Evolutionary conservation across 495 filamentous ascomycete species (phyloP).

Genomic region (Geoglossum glabrum): DNA sequence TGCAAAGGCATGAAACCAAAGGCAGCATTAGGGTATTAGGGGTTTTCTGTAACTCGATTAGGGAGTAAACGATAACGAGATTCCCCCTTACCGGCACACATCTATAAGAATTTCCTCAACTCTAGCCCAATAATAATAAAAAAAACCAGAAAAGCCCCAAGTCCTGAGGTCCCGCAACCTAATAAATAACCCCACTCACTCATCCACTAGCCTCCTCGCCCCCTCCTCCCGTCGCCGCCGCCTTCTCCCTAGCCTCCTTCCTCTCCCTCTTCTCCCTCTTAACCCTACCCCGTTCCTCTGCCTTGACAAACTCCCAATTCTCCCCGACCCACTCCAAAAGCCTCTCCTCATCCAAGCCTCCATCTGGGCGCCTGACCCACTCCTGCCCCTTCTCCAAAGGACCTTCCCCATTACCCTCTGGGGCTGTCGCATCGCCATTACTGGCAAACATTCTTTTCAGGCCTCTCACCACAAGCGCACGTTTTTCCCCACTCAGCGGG

Average conservation of each 20-base stretch:
- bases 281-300: background rate
- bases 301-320: slow-evolving; percentile 7
- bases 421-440: background rate
- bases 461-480: slow-evolving; percentile 6
- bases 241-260: background rate
- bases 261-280: background rate
- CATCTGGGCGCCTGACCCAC: slow-evolving; percentile 7
- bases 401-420: background rate
- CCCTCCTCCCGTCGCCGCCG: background rate
- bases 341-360: slow-evolving; percentile 4
- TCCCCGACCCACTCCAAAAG: slow-evolving; percentile 8
- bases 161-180: too few species aligned
- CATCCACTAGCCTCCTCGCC: background rate
- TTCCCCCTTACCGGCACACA: too few species aligned
- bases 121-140: too few species aligned
- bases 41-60: too few species aligned
- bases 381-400: background rate
- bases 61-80: too few species aligned
- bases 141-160: background rate
- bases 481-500: slow-evolving; percentile 3
- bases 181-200: too few species aligned
- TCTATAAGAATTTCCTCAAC: too few species aligned
- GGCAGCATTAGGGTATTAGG: too few species aligned
- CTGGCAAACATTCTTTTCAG: slow-evolving; percentile 2
- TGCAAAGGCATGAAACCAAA: too few species aligned